These are phyloP conservation scores for Phytophthora quininea DNA, from an alignment of 352 stramenopile genomes.

Conservation along the genomic window DNA sequence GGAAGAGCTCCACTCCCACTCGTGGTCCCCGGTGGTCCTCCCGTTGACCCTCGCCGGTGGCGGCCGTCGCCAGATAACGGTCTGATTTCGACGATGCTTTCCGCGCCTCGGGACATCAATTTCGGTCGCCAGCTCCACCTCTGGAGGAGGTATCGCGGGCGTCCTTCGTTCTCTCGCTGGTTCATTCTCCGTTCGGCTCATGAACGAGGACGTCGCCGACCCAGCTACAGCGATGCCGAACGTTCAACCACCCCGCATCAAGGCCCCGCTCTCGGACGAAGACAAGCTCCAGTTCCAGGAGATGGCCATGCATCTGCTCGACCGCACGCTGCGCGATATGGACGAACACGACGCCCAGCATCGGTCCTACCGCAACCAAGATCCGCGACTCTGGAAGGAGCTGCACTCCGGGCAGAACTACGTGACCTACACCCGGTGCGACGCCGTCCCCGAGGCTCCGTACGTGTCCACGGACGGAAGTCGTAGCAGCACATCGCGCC, in stretches of 20 bases:
- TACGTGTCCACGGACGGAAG: conserved; percentile 36
- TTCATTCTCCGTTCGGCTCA: too few relatives aligned
- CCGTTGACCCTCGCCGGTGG: too few relatives aligned
- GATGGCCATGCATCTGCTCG: conserved; percentile 44
- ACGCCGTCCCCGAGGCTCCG: conserved; percentile 31
- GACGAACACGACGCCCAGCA: conserved; percentile 40
- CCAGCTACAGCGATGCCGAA: conserved; percentile 1
- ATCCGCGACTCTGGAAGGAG: conserved; percentile 42
- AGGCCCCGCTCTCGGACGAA: conserved; percentile 24
- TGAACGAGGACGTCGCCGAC: background rate
- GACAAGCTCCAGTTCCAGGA: conserved; percentile 46
- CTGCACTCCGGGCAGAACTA: conserved; percentile 39
- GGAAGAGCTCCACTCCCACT: too few relatives aligned
- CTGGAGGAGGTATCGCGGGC: too few relatives aligned
- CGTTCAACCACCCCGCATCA: conserved; percentile 23
- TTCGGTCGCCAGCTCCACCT: too few relatives aligned
- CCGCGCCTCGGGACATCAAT: too few relatives aligned
- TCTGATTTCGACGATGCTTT: too few relatives aligned
- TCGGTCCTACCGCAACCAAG: conserved; percentile 28
- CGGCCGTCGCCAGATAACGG: too few relatives aligned
- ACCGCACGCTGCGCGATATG: conserved; percentile 41
- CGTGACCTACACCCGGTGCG: conserved; percentile 38
- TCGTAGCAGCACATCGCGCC: conserved; percentile 32
- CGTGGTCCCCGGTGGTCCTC: too few relatives aligned
- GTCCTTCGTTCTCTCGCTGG: too few relatives aligned